Percentiles rank a stretch among this genome's conserved stretches.
These are phyloP conservation scores for Psilocybe sp. DNA, from an alignment of 768 basidiomycete genomes.

Conservation along the genomic window DNA sequence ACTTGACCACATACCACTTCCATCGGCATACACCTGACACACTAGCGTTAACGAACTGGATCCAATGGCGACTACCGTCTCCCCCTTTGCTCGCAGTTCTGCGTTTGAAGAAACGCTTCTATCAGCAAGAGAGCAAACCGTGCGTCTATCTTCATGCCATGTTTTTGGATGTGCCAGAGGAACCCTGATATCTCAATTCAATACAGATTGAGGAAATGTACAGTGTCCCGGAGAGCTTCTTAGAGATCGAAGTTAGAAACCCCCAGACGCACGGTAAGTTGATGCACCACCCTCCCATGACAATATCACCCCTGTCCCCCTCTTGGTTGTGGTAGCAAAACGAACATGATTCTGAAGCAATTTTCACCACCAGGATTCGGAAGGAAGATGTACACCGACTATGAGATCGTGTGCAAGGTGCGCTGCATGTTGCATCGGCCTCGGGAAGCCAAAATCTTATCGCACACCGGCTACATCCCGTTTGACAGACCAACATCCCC, in stretches of 20 bases:
- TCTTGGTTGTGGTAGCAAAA: not conserved
- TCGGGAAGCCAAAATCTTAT: not conserved
- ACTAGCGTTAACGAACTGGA: too few relatives aligned
- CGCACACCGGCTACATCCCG: not conserved
- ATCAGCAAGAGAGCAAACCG: constrained; percentile 55
- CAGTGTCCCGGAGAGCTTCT: constrained; percentile 91
- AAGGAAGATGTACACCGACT: constrained; percentile 99
- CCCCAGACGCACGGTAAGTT: constrained; percentile 91
- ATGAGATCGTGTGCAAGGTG: constrained; percentile 97
- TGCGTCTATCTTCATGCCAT: constrained; percentile 25
- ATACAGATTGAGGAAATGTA: constrained; percentile 96
- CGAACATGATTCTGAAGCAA: constrained; percentile 1
- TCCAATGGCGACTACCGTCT: constrained; percentile 39
- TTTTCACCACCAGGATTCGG: constrained; percentile 67
- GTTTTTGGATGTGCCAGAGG: constrained; percentile 13
- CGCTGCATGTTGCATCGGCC: constrained; percentile 16
- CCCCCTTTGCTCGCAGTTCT: constrained; percentile 62
- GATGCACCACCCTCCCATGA: not conserved
- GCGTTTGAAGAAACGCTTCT: constrained; percentile 54
- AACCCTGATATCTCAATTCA: constrained; percentile 6
- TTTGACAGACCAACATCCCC: constrained; percentile 89
- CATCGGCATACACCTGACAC: too few relatives aligned
- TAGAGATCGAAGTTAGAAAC: constrained; percentile 96
- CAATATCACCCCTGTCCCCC: not conserved
- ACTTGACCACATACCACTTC: too few relatives aligned